Conservation (phyloP, 305 asterid species). For the Stenogyne calaminthoides region DNA sequence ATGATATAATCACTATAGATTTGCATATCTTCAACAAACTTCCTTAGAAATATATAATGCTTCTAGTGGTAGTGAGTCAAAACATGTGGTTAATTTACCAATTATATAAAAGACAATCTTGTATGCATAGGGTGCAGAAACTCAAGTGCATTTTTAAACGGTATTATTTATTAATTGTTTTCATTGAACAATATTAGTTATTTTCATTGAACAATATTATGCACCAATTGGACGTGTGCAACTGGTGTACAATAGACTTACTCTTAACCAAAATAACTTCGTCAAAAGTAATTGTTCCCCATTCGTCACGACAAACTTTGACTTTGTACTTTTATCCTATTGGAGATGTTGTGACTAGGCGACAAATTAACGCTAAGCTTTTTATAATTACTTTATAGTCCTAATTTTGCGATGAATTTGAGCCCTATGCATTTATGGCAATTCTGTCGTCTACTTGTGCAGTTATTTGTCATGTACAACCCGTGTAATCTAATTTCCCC, state of each 20-base stretch:
- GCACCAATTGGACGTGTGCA: too few species aligned
- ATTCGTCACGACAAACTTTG: background rate
- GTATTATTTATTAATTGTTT: too few species aligned
- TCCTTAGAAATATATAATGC: background rate
- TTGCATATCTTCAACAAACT: background rate
- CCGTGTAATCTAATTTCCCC: background rate
- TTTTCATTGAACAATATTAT: too few species aligned
- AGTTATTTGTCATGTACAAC: background rate
- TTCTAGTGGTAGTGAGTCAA: background rate
- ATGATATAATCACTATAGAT: background rate
- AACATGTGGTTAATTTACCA: background rate
- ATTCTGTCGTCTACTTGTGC: background rate
- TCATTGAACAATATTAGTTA: too few species aligned
- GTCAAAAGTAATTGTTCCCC: background rate
- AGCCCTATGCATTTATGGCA: background rate
- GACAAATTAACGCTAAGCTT: background rate
- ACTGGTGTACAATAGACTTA: too few species aligned
- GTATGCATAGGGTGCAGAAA: too few species aligned
- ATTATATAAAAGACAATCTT: background rate
- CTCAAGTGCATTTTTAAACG: too few species aligned
- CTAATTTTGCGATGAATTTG: background rate
- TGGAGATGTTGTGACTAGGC: background rate
- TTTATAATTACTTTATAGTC: background rate
- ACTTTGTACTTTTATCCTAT: background rate
- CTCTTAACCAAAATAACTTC: background rate